Conservation (phyloP, 768 basidiomycete species). For the Sarcomyxa edulis region DNA sequence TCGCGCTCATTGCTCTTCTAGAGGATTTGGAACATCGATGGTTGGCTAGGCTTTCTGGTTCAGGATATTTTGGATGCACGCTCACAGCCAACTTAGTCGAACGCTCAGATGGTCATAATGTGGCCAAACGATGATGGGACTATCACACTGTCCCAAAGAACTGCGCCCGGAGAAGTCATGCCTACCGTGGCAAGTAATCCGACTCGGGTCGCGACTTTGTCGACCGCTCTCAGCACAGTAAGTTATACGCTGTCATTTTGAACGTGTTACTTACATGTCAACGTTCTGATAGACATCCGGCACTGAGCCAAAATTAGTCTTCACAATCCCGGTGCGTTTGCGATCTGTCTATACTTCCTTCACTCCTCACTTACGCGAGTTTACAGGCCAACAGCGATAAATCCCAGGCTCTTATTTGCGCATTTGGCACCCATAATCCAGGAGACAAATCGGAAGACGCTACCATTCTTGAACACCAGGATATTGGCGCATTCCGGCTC, state of each 20-base stretch:
- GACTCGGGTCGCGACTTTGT: constrained; percentile 41
- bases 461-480: constrained; percentile 40
- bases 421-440: constrained; percentile 47
- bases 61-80: no score
- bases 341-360: not conserved
- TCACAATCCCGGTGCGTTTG: constrained; percentile 41
- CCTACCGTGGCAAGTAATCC: constrained; percentile 52
- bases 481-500: constrained; percentile 33
- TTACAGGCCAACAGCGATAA: constrained; percentile 36
- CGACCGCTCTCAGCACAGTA: constrained; percentile 31
- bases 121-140: constrained; percentile 62
- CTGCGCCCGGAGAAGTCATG: constrained; percentile 44
- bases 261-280: constrained; percentile 4
- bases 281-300: constrained; percentile 29
- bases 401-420: constrained; percentile 50
- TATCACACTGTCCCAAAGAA: constrained; percentile 63
- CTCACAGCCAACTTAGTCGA: no score
- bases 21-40: constrained; percentile 59
- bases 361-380: not conserved
- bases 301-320: constrained; percentile 40
- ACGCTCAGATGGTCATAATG: constrained; percentile 79
- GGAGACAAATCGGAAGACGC: constrained; percentile 39
- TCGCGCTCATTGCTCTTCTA: constrained; percentile 17
- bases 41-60: constrained; percentile 39
- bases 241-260: constrained; percentile 12